A percentile compares a stretch with the other conserved stretches of the same genome.
These are phyloP conservation scores for Incumbomyces delicatus DNA, from an alignment of 2,329 filamentous ascomycete genomes.

Conservation along the genomic window DNA sequence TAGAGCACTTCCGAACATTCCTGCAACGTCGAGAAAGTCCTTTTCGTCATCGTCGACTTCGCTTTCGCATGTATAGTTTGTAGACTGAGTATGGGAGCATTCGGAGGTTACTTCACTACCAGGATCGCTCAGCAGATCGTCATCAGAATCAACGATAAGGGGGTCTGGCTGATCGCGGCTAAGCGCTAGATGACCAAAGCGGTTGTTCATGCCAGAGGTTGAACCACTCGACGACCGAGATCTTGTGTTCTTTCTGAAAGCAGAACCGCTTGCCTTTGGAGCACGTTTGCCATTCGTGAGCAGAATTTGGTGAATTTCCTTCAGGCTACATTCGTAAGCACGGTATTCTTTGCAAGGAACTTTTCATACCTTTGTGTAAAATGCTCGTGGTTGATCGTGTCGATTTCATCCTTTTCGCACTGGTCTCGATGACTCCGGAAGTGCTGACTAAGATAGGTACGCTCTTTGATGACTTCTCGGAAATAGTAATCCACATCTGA, in stretches of 20 bases:
- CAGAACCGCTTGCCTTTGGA: not conserved
- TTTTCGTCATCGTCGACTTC: not conserved
- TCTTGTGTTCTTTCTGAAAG: not conserved
- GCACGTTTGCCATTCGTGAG: not conserved
- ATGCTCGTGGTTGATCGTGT: conserved; percentile 23
- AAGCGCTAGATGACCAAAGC: not conserved
- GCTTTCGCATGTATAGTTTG: conserved; percentile 10
- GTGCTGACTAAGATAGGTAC: conserved; percentile 22
- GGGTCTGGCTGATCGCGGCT: not conserved
- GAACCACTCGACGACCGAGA: not conserved
- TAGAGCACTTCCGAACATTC: conserved; percentile 10
- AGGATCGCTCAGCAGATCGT: conserved; percentile 18
- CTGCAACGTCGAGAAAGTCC: conserved; percentile 8
- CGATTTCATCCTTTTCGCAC: conserved; percentile 11
- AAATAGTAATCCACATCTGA: conserved; percentile 25
- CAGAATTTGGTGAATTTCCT: conserved; percentile 5
- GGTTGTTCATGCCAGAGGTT: not conserved
- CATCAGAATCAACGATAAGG: conserved; percentile 4
- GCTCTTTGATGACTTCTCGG: conserved; percentile 22
- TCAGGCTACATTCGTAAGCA: not conserved
- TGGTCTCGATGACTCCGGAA: conserved; percentile 16
- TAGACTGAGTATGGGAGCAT: not conserved
- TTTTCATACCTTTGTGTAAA: conserved; percentile 22
- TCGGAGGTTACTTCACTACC: conserved; percentile 3
- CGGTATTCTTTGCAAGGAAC: not conserved